Evolutionary conservation across 1,284 basidiomycete species (phyloP), one percentile per base, ranked within the genome.

Genomic region (Trametes hirsuta): DNA sequence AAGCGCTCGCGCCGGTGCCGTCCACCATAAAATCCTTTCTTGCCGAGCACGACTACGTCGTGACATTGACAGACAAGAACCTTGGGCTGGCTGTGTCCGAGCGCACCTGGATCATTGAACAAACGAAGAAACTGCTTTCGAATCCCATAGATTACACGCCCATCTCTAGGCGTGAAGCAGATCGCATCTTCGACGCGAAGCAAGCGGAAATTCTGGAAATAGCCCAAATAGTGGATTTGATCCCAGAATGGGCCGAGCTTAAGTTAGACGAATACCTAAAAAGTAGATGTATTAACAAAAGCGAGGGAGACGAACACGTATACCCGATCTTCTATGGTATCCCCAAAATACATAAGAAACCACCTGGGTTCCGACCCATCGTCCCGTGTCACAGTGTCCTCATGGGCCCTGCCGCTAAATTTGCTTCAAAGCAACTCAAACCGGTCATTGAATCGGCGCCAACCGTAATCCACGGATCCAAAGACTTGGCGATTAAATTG

Each of bases 301-400:
- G 12, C n/a, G 18, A 21, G 4, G 30, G 30, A 4, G 30, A 30
- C 4, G 50, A 30, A 34, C 37, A 44, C 15, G 30, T 14, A 24
- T 41, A 25, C 25, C 50, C 50, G 11, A 1, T 30, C 10, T 52
- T 56, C 30, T 56, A 56, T n/a, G 54, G 54, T 11, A 56, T 56
- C 30, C 54, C 54, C 4, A 56, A 56, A 30, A 56, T 56, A 11
- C 54, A 56, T n/a, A 56, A 56, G 41, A 56, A 56, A 5, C 54
- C 54, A 1, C 15, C 39, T n/a, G 54, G 54, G 6, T 56, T 56
- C 39, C 22, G 54, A 5, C 54, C 41, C 22, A 58, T 58, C 22
- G 34, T 58, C 11, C 55, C 55, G 37, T 58, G 55, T 25, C 55
- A 58, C 36, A 46, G 42, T 1, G 55, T 49, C 22, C 1, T 58